phyloP scores from a whole-genome alignment of 1,139 yeast species.

The Geotrichum cucujoidarum region DNA sequence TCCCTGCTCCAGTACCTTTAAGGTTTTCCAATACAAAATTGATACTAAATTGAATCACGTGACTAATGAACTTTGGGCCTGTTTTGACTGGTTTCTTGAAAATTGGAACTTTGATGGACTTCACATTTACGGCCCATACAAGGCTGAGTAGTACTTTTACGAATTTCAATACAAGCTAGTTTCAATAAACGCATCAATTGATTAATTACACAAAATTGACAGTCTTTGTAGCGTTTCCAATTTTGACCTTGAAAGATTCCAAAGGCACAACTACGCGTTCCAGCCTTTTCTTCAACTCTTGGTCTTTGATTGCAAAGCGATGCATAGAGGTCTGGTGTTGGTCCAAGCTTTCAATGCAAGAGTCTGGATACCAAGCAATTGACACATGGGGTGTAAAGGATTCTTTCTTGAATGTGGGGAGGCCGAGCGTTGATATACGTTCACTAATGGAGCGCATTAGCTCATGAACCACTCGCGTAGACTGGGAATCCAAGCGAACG shows the following conservation, averaged over 20 bases:
- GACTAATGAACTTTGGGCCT: too few relatives aligned
- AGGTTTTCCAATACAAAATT: too few relatives aligned
- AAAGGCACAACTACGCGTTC: neutral
- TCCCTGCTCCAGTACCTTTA: too few relatives aligned
- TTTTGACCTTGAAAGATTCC: slow-evolving; percentile 16
- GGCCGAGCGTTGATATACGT: slow-evolving; percentile 15
- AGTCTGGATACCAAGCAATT: slow-evolving; percentile 26
- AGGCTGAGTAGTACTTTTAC: too few relatives aligned
- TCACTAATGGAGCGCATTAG: slow-evolving; percentile 16
- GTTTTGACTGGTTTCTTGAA: too few relatives aligned
- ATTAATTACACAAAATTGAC: too few relatives aligned
- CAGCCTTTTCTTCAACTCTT: neutral
- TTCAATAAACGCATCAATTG: too few relatives aligned
- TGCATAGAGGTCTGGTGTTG: neutral
- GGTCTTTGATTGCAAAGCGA: neutral
- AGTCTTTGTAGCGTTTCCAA: slow-evolving; percentile 15
- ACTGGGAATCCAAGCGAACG: neutral
- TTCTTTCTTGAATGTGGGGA: slow-evolving; percentile 18
- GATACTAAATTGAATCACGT: too few relatives aligned
- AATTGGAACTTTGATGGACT: too few relatives aligned
- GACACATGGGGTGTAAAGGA: slow-evolving; percentile 27
- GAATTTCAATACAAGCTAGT: too few relatives aligned
- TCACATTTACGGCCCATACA: too few relatives aligned
- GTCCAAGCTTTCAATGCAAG: neutral
- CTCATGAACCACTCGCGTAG: slow-evolving; percentile 5